Evolutionary conservation across 345 rosid genomes (phyloP).

Genomic region (Linum usitatissimum): DNA sequence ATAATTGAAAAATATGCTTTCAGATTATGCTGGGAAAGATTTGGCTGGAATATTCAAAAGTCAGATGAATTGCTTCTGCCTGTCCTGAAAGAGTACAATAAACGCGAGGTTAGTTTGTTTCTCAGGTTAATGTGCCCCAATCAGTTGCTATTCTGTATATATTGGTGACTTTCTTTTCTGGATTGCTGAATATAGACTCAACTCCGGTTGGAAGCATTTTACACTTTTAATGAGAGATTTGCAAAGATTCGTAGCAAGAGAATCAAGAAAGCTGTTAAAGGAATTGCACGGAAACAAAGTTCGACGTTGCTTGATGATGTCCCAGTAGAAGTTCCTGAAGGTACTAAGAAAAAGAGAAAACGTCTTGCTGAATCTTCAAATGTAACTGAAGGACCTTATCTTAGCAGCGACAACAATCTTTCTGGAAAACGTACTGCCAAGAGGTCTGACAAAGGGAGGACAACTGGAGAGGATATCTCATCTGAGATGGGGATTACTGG

Average conservation of each 20-base stretch:
- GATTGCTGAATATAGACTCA: slow-evolving; percentile 51
- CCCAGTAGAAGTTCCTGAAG: slow-evolving; percentile 27
- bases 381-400: slow-evolving; percentile 18
- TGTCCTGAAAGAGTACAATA: slow-evolving; percentile 82
- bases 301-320: slow-evolving; percentile 36
- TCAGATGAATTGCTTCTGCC: slow-evolving; percentile 73
- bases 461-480: slow-evolving; percentile 18
- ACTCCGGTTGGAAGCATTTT: slow-evolving; percentile 91
- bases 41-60: slow-evolving; percentile 79
- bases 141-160: not conserved
- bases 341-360: slow-evolving; percentile 28
- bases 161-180: slow-evolving; percentile 14
- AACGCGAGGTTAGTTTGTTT: slow-evolving; percentile 58
- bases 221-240: slow-evolving; percentile 87
- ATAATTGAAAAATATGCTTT: slow-evolving; percentile 1
- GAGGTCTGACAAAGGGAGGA: slow-evolving; percentile 25
- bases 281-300: slow-evolving; percentile 51
- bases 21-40: slow-evolving; percentile 94
- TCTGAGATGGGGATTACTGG: slow-evolving; percentile 19
- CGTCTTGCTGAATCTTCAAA: slow-evolving; percentile 19
- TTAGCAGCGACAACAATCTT: slow-evolving; percentile 20
- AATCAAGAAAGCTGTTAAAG: slow-evolving; percentile 81
- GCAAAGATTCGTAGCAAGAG: slow-evolving; percentile 93
- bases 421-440: slow-evolving; percentile 26
- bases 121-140: not conserved